Conservation (phyloP, 352 stramenopile genomes). For the Pythium monospermum region DNA sequence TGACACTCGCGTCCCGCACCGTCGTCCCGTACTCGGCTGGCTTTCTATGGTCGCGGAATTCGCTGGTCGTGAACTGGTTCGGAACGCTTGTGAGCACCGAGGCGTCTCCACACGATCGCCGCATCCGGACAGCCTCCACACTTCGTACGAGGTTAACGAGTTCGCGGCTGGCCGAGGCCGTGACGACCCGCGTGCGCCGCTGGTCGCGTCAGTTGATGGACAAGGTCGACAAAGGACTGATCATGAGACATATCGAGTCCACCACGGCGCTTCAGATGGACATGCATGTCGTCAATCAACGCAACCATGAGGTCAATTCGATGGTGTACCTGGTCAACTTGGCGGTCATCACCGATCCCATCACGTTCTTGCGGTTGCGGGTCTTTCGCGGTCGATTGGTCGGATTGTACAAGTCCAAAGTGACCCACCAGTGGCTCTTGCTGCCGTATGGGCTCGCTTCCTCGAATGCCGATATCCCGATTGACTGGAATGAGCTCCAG, state of each 20-base stretch:
- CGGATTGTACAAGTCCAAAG: slow-evolving; percentile 5
- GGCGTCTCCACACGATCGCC: background rate
- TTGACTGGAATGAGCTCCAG: slow-evolving; percentile 4
- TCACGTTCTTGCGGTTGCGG: slow-evolving; percentile 10
- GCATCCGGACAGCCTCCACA: no score
- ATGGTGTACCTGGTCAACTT: slow-evolving; percentile 15
- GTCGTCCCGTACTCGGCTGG: slow-evolving; percentile 2
- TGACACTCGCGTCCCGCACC: background rate
- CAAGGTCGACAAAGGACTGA: slow-evolving; percentile 1
- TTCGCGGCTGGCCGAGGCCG: background rate
- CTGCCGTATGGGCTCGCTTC: background rate
- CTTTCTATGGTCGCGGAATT: background rate
- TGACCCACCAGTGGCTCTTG: background rate
- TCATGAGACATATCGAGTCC: background rate
- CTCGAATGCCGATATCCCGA: slow-evolving; percentile 1
- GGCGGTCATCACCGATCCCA: slow-evolving; percentile 16
- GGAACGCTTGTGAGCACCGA: background rate
- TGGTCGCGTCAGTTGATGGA: background rate
- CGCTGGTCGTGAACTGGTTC: background rate
- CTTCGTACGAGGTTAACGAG: background rate
- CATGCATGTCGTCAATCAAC: background rate
- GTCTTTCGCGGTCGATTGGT: background rate
- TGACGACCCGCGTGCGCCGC: background rate
- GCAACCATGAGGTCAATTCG: slow-evolving; percentile 8
- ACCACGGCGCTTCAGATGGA: background rate